phyloP scores from a whole-genome alignment of 768 basidiomycete genomes.

The Mycena indigotica region DNA sequence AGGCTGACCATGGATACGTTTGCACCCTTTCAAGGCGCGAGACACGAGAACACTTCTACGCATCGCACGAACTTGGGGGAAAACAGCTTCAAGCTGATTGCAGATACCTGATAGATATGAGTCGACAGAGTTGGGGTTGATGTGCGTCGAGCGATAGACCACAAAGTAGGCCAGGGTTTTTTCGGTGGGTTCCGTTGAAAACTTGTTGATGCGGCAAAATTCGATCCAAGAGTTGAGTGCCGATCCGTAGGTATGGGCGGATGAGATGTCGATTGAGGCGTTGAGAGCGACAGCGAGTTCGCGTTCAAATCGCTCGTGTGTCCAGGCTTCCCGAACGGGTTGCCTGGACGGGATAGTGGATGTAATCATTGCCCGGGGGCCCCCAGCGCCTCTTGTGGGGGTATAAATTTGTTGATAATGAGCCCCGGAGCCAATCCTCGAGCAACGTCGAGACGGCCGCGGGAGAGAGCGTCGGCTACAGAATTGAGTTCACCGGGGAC shows the following conservation, averaged over 20 bases:
- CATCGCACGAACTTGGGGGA: conserved; percentile 24
- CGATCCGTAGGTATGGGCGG: conserved; percentile 29
- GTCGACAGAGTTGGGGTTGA: conserved; percentile 37
- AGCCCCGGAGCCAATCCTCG: conserved; percentile 1
- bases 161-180: conserved; percentile 40
- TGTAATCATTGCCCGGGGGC: conserved; percentile 25
- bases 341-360: conserved; percentile 28
- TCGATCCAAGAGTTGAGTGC: conserved; percentile 35
- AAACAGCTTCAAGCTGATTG: too few relatives aligned
- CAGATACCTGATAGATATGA: too few relatives aligned
- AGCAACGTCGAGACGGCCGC: conserved; percentile 13
- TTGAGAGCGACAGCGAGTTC: conserved; percentile 30
- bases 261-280: conserved; percentile 23
- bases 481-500: conserved; percentile 24
- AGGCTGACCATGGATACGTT: too few relatives aligned
- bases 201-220: too few relatives aligned
- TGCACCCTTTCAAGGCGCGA: too few relatives aligned
- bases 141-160: too few relatives aligned
- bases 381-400: conserved; percentile 34
- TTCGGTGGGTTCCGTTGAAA: too few relatives aligned
- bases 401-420: conserved; percentile 16
- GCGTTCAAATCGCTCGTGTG: conserved; percentile 32
- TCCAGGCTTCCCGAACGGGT: conserved; percentile 37
- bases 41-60: too few relatives aligned
- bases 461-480: conserved; percentile 33